Base-by-base conservation (phyloP, 2,329 filamentous ascomycete genomes). In the Magnaporthiopsis rhizophila region DNA sequence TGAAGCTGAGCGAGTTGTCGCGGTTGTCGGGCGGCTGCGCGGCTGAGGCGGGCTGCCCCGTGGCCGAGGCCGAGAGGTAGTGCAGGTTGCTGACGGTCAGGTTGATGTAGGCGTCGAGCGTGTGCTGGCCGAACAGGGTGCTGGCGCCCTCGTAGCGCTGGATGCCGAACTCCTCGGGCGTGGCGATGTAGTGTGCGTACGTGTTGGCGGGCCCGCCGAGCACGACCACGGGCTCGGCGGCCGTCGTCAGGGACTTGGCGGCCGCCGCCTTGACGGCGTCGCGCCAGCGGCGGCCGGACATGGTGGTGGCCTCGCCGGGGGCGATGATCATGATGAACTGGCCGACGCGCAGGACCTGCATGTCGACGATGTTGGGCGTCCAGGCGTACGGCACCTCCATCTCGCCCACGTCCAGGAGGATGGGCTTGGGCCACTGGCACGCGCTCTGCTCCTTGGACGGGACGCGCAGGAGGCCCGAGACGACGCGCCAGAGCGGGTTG, bases 81-180 rank as follows among this genome's bases (percentile, higher is more conserved):
- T 81, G 82, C 3, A 95, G 83, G 73, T 89, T 86, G 50, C 80
- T 82, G n/a, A 92, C 80, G 0, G 91, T 93, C 58, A 94, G 81
- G 74, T 96, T 93, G 77, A 97, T 90, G 78, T 95, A 95, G 0
- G 92, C 94, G 50, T 89, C 86, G 13, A 97, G 83, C 0, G 92
- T 91, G 74, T 92, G 86, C 2, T 84, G 89, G 0, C 94, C 94
- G 73, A 90, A 95, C 2, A 98, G 85, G 0, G 94, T 98, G 8
- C 90, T 94, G 0, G 91, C 94, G n/a, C 93, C 94, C 77, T 98
- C 94, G 76, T 97, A 97, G 12, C 94, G 88, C 77, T 97, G 94
- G 59, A 95, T 80, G 15, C 76, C 74, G 74, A 94, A 96, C 74
- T 96, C 91, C 73, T 95, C 89, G 68, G 87, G 83, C 0, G 91